Percentiles rank a stretch among this genome's conserved stretches.
These are phyloP conservation scores for Candolleomyces eurysporus DNA, from an alignment of 768 basidiomycete genomes.

Conservation along the genomic window DNA sequence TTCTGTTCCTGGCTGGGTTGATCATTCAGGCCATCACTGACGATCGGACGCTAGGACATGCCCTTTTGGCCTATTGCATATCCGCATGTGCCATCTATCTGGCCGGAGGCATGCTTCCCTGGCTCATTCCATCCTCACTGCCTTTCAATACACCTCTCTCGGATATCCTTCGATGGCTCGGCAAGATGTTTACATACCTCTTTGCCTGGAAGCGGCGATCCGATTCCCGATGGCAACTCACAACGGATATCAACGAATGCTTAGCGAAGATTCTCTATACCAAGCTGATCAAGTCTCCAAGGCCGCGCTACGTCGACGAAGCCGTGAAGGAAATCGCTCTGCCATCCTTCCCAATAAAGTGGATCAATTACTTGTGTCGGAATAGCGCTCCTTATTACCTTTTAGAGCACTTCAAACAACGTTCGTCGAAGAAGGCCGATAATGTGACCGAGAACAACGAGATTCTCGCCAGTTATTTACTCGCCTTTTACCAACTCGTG, in stretches of 20 bases:
- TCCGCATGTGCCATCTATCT: background rate
- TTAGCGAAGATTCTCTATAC: background rate
- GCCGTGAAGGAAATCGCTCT: background rate
- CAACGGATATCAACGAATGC: background rate
- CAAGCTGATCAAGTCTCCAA: constrained; percentile 3
- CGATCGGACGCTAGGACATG: background rate
- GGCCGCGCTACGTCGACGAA: background rate
- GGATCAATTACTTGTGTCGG: background rate
- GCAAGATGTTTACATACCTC: background rate
- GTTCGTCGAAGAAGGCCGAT: background rate
- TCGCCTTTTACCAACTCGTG: background rate
- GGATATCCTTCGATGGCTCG: constrained; percentile 2
- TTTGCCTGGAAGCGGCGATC: no score
- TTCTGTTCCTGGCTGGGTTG: constrained; percentile 18
- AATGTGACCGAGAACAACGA: background rate
- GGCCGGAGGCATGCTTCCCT: background rate
- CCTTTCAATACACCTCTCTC: constrained; percentile 7
- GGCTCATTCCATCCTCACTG: background rate
- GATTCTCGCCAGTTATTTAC: background rate
- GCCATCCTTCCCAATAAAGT: background rate
- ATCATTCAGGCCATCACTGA: constrained; percentile 5
- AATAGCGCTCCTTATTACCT: background rate
- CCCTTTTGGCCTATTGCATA: background rate
- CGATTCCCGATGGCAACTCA: background rate
- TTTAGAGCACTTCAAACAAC: background rate